Evolutionary conservation across 768 basidiomycete species (phyloP).

Genomic region (Lactarius evosmus): DNA sequence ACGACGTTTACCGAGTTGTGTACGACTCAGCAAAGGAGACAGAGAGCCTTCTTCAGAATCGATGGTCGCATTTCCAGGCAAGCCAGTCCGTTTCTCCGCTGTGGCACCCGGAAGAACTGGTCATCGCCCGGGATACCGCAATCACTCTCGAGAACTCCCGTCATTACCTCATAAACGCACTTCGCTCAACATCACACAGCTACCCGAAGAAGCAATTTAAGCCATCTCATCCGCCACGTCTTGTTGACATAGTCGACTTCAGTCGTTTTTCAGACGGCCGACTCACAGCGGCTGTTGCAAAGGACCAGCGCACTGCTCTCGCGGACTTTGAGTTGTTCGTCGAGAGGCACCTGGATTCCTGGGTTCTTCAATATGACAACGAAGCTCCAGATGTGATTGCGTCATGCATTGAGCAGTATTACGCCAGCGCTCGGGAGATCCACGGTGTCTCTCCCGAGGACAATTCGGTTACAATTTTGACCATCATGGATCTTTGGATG

Average conservation of each 20-base stretch:
- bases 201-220: not conserved
- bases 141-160: slow-evolving; percentile 2
- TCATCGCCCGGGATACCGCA: not conserved
- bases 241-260: not conserved
- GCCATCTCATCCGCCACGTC: not conserved
- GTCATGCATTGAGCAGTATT: not conserved
- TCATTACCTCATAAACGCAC: not conserved
- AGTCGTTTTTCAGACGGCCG: not conserved
- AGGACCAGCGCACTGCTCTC: not conserved
- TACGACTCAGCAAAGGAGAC: not conserved
- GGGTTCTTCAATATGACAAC: not conserved
- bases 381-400: not conserved
- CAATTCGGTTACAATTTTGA: not conserved
- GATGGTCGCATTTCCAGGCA: not conserved
- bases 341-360: not conserved
- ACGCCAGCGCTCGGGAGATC: not conserved
- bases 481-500: not conserved
- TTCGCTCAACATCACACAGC: not conserved
- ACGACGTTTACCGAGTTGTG: not conserved
- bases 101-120: not conserved
- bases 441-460: not conserved
- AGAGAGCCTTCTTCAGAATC: not conserved
- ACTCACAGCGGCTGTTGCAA: not conserved
- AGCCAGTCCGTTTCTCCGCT: not conserved
- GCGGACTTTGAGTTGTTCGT: not conserved